Conservation (phyloP, 805 yeast species). For the Candida krabiensis region DNA sequence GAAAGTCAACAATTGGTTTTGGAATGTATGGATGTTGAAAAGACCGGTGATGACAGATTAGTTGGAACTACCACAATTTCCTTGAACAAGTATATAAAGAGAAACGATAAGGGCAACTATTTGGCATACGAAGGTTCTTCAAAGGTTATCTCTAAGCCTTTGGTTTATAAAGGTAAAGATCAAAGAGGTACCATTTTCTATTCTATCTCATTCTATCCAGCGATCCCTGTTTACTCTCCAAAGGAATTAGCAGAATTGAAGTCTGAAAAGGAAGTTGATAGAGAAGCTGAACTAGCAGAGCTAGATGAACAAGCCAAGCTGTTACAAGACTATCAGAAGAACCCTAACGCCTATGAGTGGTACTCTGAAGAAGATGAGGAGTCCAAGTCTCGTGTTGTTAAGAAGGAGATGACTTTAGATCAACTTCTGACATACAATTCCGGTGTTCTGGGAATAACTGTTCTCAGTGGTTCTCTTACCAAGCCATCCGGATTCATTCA, state of each 20-base stretch:
- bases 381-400: conserved; percentile 34
- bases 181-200: conserved; percentile 54
- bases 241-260: conserved; percentile 52
- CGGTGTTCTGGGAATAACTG: conserved; percentile 60
- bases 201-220: conserved; percentile 59
- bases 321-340: conserved; percentile 50
- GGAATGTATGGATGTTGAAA: conserved; percentile 67
- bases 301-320: conserved; percentile 47
- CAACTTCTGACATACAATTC: conserved; percentile 56
- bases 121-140: conserved; percentile 52
- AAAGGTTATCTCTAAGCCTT: conserved; percentile 38
- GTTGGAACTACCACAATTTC: conserved; percentile 59
- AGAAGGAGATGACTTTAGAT: conserved; percentile 49
- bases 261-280: conserved; percentile 37
- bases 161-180: conserved; percentile 35
- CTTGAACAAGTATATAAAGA: conserved; percentile 48
- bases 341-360: conserved; percentile 68
- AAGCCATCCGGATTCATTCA: conserved; percentile 54
- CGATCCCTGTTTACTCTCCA: conserved; percentile 60
- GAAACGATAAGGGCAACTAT: conserved; percentile 46
- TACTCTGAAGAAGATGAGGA: conserved; percentile 45
- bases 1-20: conserved; percentile 59
- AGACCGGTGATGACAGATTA: conserved; percentile 57
- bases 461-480: conserved; percentile 49
- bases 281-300: conserved; percentile 40